These are phyloP conservation scores for Lentinus polychrous DNA, from an alignment of 1,284 basidiomycete genomes.

Conservation along the genomic window DNA sequence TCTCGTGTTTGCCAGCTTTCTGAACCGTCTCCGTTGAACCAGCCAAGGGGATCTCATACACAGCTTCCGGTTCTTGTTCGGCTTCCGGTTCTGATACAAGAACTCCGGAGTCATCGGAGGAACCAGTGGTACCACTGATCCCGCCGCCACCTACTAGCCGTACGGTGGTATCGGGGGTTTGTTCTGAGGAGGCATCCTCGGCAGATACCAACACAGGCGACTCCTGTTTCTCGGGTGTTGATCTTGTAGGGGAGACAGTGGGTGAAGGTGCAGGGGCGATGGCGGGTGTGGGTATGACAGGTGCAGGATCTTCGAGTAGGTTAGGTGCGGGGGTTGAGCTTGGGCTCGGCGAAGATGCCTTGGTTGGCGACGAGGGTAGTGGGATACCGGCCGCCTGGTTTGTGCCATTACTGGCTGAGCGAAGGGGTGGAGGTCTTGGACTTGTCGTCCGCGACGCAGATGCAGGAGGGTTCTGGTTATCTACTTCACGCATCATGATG, in stretches of 20 bases:
- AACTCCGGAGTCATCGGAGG: conserved; percentile 10
- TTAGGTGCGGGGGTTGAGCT: conserved; percentile 11
- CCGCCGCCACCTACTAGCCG: conserved; percentile 6
- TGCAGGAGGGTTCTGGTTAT: conserved; percentile 6
- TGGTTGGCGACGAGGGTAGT: conserved; percentile 5
- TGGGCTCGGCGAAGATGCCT: neutral
- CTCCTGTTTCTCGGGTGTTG: conserved; percentile 6
- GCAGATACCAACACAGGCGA: conserved; percentile 13
- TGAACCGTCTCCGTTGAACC: neutral
- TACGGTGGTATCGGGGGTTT: conserved; percentile 3
- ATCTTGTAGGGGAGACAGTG: neutral
- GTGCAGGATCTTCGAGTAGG: conserved; percentile 8
- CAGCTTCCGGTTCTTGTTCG: neutral
- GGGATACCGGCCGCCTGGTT: conserved; percentile 1
- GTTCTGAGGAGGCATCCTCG: conserved; percentile 7
- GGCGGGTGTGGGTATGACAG: conserved; percentile 4
- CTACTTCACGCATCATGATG: conserved; percentile 34
- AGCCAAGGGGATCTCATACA: neutral
- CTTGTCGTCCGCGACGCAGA: conserved; percentile 1
- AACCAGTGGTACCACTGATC: neutral
- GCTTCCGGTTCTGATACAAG: conserved; percentile 10
- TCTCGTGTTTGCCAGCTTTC: conserved; percentile 34
- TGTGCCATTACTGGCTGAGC: neutral
- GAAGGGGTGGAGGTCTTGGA: neutral
- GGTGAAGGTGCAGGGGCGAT: conserved; percentile 2